Percentiles rank a stretch among this genome's conserved stretches.
Evolutionary conservation across 73 alveolate species (phyloP).

Genomic region (Blepharisma japonicum): DNA sequence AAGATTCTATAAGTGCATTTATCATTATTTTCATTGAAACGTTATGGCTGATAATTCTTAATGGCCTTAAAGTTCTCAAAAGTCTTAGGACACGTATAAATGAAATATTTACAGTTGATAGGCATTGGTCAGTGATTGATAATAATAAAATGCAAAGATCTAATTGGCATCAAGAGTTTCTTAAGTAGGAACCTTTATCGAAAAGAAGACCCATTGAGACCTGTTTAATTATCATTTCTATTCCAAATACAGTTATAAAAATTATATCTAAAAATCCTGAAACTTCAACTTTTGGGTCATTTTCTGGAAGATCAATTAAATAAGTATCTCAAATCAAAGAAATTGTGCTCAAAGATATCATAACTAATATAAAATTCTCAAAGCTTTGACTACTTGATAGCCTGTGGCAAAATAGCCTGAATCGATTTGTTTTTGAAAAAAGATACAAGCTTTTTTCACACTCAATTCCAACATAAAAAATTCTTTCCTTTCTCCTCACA

Average conservation of each 20-base stretch:
- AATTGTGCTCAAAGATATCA: slow-evolving; percentile 16
- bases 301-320: slow-evolving; percentile 25
- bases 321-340: slow-evolving; percentile 52
- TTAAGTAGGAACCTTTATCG: slow-evolving; percentile 10
- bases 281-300: background rate
- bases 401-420: slow-evolving; percentile 5
- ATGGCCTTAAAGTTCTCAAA: slow-evolving; percentile 87
- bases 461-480: no score
- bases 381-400: background rate
- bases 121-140: slow-evolving; percentile 72
- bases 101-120: slow-evolving; percentile 61
- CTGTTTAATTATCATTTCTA: slow-evolving; percentile 24
- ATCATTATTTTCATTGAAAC: slow-evolving; percentile 83
- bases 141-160: slow-evolving; percentile 81
- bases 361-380: slow-evolving; percentile 8
- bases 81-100: slow-evolving; percentile 79
- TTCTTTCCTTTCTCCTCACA: no score
- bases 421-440: background rate
- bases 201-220: slow-evolving; percentile 42
- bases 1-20: slow-evolving; percentile 77
- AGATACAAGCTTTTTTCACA: slow-evolving; percentile 7
- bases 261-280: slow-evolving; percentile 54
- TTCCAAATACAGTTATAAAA: slow-evolving; percentile 50
- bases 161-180: slow-evolving; percentile 56
- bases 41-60: slow-evolving; percentile 82